These are phyloP conservation scores for Solanum peruvianum DNA, from an alignment of 257 asterid genomes.

Conservation along the genomic window DNA sequence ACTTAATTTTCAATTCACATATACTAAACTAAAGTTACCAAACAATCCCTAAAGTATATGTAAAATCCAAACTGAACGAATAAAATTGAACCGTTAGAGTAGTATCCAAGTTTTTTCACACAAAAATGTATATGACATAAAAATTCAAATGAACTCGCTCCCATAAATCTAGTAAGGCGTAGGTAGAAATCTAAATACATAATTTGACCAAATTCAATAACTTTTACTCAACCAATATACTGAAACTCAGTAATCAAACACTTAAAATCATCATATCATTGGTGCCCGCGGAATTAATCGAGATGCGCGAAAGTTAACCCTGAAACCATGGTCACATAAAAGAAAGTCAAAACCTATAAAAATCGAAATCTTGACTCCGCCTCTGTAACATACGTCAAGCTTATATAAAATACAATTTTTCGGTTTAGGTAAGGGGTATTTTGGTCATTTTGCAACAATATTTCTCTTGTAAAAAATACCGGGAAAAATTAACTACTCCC, in stretches of 20 bases:
- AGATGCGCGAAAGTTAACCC: too few species aligned
- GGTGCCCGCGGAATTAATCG: too few species aligned
- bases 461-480: not conserved
- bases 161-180: not conserved
- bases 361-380: not conserved
- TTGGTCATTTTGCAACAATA: slow-evolving; percentile 6
- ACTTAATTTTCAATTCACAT: too few species aligned
- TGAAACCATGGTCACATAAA: too few species aligned
- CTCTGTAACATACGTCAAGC: too few species aligned
- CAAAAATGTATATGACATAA: not conserved
- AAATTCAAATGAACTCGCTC: not conserved
- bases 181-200: not conserved
- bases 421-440: not conserved
- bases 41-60: not conserved
- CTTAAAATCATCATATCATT: not conserved
- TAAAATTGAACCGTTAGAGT: not conserved
- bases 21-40: not conserved
- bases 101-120: not conserved
- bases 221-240: not conserved
- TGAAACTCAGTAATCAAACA: not conserved
- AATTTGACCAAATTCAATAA: not conserved
- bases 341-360: not conserved
- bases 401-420: not conserved
- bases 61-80: not conserved
- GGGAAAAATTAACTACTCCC: slow-evolving; percentile 44